Percentiles rank a stretch among this genome's conserved stretches.
phyloP scores from a whole-genome alignment of 768 basidiomycete species.

The Boletus tylopilopsis region DNA sequence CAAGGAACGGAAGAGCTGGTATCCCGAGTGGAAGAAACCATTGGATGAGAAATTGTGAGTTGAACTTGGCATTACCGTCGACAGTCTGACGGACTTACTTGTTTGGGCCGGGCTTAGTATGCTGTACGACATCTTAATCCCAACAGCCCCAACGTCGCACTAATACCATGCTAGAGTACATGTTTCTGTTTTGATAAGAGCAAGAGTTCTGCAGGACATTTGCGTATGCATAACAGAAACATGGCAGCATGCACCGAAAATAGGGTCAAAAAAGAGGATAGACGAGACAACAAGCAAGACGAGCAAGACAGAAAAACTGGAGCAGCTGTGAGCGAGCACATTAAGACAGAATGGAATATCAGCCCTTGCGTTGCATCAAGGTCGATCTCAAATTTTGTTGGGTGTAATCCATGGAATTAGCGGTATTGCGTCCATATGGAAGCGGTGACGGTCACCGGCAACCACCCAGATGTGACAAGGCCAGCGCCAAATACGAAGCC shows the following conservation, averaged over 20 bases:
- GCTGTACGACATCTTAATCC: no score
- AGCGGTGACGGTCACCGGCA: constrained; percentile 56
- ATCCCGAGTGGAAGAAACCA: constrained; percentile 2
- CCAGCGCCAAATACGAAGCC: constrained; percentile 86
- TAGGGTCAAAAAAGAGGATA: constrained; percentile 11
- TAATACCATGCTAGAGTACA: no score
- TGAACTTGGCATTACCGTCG: constrained; percentile 5
- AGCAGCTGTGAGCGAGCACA: constrained; percentile 1
- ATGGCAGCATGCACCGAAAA: constrained; percentile 3
- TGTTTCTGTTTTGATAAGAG: not conserved
- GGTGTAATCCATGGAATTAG: constrained; percentile 23
- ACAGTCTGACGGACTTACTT: no score
- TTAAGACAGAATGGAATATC: constrained; percentile 2
- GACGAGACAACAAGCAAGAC: constrained; percentile 3
- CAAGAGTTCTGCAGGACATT: not conserved
- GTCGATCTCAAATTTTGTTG: constrained; percentile 24
- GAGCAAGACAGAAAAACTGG: not conserved
- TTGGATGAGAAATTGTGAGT: not conserved
- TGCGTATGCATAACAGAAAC: constrained; percentile 17
- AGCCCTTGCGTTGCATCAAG: constrained; percentile 27
- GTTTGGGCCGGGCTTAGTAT: not conserved
- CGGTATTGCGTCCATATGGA: constrained; percentile 51
- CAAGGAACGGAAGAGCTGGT: constrained; percentile 11
- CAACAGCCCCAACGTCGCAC: no score
- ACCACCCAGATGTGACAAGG: constrained; percentile 70